Evolutionary conservation across 257 asterid genomes (phyloP).

Genomic region (Craterostigma plantagineum): DNA sequence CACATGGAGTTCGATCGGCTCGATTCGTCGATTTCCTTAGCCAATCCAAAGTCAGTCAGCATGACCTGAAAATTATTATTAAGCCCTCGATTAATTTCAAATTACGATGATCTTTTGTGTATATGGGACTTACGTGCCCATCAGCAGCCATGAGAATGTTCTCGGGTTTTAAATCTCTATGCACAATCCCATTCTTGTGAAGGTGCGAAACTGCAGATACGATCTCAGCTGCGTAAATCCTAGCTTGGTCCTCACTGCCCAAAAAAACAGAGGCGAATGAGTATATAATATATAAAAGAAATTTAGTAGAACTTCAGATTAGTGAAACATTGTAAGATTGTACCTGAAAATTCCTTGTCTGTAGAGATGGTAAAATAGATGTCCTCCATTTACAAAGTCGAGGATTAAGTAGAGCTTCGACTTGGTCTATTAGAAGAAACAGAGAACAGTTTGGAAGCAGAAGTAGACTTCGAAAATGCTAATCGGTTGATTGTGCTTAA

Average conservation of each 20-base stretch:
- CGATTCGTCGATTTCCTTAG: constrained; percentile 78
- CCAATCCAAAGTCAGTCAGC: constrained; percentile 89
- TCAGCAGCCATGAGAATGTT: constrained; percentile 93
- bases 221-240: constrained; percentile 85
- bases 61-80: constrained; percentile 50
- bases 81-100: too few relatives aligned
- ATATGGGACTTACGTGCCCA: constrained; percentile 45
- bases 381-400: constrained; percentile 89
- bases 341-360: constrained; percentile 95
- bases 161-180: constrained; percentile 91
- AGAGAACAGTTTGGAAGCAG: too few relatives aligned
- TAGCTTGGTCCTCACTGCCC: constrained; percentile 94
- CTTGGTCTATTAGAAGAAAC: constrained; percentile 37
- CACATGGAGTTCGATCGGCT: constrained; percentile 83
- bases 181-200: constrained; percentile 81
- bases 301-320: constrained; percentile 5
- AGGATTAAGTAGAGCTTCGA: constrained; percentile 71
- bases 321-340: neutral
- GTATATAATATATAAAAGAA: constrained; percentile 8
- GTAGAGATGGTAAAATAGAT: constrained; percentile 90
- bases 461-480: too few relatives aligned
- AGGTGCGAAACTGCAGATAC: constrained; percentile 93
- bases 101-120: too few relatives aligned
- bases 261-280: constrained; percentile 17
- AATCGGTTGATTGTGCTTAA: too few relatives aligned